These are phyloP conservation scores for Mangifera indica DNA, from an alignment of 345 rosid genomes.

Conservation along the genomic window DNA sequence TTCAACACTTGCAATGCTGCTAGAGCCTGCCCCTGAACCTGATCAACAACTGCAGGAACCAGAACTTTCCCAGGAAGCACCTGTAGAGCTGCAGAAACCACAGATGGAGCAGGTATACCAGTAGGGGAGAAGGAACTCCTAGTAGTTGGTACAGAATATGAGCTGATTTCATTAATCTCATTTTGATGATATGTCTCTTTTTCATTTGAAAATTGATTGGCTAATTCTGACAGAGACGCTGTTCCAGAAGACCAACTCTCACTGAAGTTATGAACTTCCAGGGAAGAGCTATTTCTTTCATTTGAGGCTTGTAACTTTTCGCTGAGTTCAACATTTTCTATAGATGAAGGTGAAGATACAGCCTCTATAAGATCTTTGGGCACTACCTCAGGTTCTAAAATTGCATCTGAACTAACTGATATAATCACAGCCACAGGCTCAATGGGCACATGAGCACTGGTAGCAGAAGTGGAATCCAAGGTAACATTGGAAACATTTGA, in stretches of 20 bases:
- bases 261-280: constrained; percentile 36
- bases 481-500: constrained; percentile 21
- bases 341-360: constrained; percentile 24
- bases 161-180: constrained; percentile 30
- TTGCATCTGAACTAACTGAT: constrained; percentile 40
- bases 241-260: constrained; percentile 35
- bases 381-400: constrained; percentile 33
- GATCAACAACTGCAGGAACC: constrained; percentile 81
- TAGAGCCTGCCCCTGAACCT: constrained; percentile 83
- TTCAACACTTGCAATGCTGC: constrained; percentile 83
- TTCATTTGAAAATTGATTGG: constrained; percentile 33
- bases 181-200: constrained; percentile 28
- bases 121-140: constrained; percentile 44
- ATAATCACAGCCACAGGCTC: constrained; percentile 29
- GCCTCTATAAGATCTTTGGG: constrained; percentile 30
- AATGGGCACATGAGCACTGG: constrained; percentile 22
- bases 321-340: constrained; percentile 38
- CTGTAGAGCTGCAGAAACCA: constrained; percentile 59
- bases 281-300: constrained; percentile 34
- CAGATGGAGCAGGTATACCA: constrained; percentile 91
- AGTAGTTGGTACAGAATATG: constrained; percentile 33
- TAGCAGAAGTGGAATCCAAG: constrained; percentile 30
- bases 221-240: constrained; percentile 35
- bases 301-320: constrained; percentile 28
- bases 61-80: constrained; percentile 73